phyloP scores from a whole-genome alignment of 1,139 yeast genomes.

The Suhomyces panamericanus region DNA sequence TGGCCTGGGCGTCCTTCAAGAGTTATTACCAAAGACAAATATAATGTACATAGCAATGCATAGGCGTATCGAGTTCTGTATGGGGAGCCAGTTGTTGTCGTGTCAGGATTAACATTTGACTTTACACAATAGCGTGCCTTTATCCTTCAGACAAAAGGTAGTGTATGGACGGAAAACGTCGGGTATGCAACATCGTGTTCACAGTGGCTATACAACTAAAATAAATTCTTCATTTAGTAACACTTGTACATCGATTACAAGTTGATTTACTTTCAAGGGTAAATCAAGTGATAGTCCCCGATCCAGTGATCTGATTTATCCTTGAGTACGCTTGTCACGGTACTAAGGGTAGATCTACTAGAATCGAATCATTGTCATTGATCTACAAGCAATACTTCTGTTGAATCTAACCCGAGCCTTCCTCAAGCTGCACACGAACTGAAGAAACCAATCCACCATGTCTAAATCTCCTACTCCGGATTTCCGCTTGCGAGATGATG shows the following conservation, averaged over 20 bases:
- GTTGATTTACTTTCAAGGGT: not conserved
- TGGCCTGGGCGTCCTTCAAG: slow-evolving; percentile 66
- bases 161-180: slow-evolving; percentile 4
- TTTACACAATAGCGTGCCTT: not conserved
- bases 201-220: not conserved
- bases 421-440: not conserved
- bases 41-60: slow-evolving; percentile 15
- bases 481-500: not conserved
- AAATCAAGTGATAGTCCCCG: not conserved
- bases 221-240: not conserved
- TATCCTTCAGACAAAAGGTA: not conserved
- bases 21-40: slow-evolving; percentile 48
- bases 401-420: not conserved
- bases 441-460: not conserved
- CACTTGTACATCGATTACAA: not conserved
- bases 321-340: not conserved
- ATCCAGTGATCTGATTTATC: not conserved
- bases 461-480: slow-evolving; percentile 7
- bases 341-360: not conserved
- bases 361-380: not conserved
- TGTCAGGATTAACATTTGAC: not conserved
- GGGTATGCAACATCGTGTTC: slow-evolving; percentile 4
- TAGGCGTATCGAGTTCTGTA: too few species aligned
- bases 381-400: not conserved
- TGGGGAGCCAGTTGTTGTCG: too few species aligned